These are phyloP conservation scores for Cetradonia linearis DNA, from an alignment of 495 filamentous ascomycete species.

Conservation along the genomic window DNA sequence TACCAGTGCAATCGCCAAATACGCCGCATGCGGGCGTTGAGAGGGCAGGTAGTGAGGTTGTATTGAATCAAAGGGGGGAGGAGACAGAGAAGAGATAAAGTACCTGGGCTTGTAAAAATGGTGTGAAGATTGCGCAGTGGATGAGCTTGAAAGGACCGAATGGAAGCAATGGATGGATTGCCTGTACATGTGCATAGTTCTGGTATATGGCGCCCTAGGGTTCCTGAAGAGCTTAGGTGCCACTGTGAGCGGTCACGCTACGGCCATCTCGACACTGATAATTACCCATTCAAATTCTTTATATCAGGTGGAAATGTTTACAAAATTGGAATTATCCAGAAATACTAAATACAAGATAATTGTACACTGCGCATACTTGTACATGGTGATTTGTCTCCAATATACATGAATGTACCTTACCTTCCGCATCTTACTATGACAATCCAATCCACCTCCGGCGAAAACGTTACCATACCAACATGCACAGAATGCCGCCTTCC, in stretches of 20 bases:
- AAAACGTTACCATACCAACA: neutral
- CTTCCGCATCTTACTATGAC: neutral
- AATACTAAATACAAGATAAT: neutral
- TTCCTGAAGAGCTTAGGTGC: too few species aligned
- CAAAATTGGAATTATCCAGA: neutral
- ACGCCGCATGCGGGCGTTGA: conserved; percentile 21
- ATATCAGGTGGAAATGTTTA: neutral
- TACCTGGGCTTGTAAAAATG: neutral
- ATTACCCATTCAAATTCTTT: neutral
- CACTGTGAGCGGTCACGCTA: neutral
- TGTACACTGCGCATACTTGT: conserved; percentile 1
- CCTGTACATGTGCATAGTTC: neutral
- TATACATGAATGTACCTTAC: neutral
- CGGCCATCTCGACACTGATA: neutral
- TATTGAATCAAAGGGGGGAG: conserved; percentile 15
- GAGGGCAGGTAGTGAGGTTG: conserved; percentile 15
- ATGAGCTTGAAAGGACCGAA: neutral
- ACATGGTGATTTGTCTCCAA: conserved; percentile 2
- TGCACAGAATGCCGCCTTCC: neutral
- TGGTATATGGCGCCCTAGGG: neutral
- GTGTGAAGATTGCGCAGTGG: neutral
- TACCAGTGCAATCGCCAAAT: conserved; percentile 40
- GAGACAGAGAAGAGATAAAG: conserved; percentile 3
- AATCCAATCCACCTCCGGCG: neutral
- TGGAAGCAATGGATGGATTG: neutral